Percentiles rank a stretch among this genome's conserved stretches.
These are phyloP conservation scores for Termitomyces sp. DNA, from an alignment of 1,284 basidiomycete genomes.

Conservation along the genomic window DNA sequence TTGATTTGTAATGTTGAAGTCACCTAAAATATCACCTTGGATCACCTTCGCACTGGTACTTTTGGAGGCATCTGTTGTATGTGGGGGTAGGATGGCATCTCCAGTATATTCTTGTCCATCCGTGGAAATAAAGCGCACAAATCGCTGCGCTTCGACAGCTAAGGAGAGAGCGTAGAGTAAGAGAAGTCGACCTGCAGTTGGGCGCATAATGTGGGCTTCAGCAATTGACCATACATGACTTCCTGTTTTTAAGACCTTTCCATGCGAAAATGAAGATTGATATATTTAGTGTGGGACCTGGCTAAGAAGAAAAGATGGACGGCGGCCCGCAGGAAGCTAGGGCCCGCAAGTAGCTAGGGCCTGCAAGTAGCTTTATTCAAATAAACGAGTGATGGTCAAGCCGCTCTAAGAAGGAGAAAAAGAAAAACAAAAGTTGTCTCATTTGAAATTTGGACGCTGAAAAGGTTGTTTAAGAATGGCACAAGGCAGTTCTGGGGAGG, in stretches of 20 bases:
- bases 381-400: background rate
- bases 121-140: slow-evolving; percentile 37
- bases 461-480: background rate
- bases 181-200: slow-evolving; percentile 7
- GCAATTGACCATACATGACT: background rate
- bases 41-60: slow-evolving; percentile 32
- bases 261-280: slow-evolving; percentile 1
- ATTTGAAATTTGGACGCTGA: background rate
- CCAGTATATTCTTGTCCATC: slow-evolving; percentile 34
- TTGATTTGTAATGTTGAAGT: slow-evolving; percentile 33
- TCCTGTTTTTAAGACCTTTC: background rate
- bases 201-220: slow-evolving; percentile 6
- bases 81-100: slow-evolving; percentile 31
- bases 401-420: background rate
- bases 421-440: background rate
- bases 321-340: background rate
- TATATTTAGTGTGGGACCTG: background rate
- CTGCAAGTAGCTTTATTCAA: background rate
- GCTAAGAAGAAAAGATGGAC: background rate
- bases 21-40: slow-evolving; percentile 32
- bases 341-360: no score
- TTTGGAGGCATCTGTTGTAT: slow-evolving; percentile 30
- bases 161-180: slow-evolving; percentile 16
- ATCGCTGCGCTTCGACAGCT: slow-evolving; percentile 28
- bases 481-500: no score